These are phyloP conservation scores for Phaffomyces opuntiae DNA, from an alignment of 805 yeast species.

Conservation along the genomic window DNA sequence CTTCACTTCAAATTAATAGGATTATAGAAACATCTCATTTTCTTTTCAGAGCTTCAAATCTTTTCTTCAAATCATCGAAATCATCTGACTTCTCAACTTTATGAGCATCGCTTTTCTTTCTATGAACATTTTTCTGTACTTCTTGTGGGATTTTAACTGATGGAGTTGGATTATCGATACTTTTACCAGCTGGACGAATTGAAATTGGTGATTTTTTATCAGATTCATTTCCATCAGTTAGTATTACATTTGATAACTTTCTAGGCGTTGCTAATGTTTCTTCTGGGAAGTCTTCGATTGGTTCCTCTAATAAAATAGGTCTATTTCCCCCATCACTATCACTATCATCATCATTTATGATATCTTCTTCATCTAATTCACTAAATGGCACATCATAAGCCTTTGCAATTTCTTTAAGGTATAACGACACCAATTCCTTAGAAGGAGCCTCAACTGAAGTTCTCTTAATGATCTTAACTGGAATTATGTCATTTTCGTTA, in stretches of 20 bases:
- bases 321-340: conserved; percentile 26
- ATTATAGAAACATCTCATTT: background rate
- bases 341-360: conserved; percentile 28
- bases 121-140: conserved; percentile 29
- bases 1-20: no score
- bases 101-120: conserved; percentile 20
- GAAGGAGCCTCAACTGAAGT: conserved; percentile 65
- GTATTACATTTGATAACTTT: conserved; percentile 13
- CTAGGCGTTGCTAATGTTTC: conserved; percentile 18
- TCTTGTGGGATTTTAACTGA: conserved; percentile 35
- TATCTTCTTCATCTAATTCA: conserved; percentile 31
- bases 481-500: conserved; percentile 45
- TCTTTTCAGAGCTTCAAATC: conserved; percentile 73
- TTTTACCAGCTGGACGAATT: conserved; percentile 34
- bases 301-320: conserved; percentile 32
- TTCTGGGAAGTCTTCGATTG: conserved; percentile 18
- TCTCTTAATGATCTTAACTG: conserved; percentile 57
- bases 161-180: conserved; percentile 33
- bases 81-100: conserved; percentile 31
- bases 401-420: conserved; percentile 71
- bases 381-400: conserved; percentile 75
- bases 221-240: conserved; percentile 12
- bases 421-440: conserved; percentile 55
- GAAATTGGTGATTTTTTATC: conserved; percentile 32
- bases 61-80: conserved; percentile 56